Conservation (phyloP, 768 basidiomycete species). For the Suillus subluteus region DNA sequence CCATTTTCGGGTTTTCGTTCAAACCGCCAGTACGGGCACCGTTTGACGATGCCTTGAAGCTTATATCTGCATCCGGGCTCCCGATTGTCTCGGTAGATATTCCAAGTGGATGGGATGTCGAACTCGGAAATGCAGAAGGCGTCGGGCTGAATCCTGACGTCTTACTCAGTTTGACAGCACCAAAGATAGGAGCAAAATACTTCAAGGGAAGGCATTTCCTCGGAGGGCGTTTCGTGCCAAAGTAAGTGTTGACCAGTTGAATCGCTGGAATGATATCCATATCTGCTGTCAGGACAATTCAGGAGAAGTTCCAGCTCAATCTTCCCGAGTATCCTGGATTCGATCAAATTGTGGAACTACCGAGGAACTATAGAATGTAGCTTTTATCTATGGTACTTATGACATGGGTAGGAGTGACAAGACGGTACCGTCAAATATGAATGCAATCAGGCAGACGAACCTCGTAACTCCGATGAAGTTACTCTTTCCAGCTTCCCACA, state of each 20-base stretch:
- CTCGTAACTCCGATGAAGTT: neutral
- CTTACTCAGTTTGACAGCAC: conserved; percentile 90
- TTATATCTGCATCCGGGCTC: conserved; percentile 62
- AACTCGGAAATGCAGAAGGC: conserved; percentile 63
- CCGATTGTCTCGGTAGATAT: conserved; percentile 96
- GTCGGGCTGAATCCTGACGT: conserved; percentile 74
- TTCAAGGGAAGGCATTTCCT: conserved; percentile 90
- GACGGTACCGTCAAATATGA: neutral
- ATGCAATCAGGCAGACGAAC: neutral
- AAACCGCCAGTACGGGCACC: conserved; percentile 86
- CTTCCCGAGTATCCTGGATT: conserved; percentile 80
- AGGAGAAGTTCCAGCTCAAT: conserved; percentile 76
- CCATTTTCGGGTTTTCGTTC: conserved; percentile 99
- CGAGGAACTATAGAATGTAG: conserved; percentile 11
- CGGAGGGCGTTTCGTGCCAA: conserved; percentile 91
- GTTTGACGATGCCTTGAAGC: conserved; percentile 75
- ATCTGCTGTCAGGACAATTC: conserved; percentile 55
- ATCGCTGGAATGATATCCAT: neutral
- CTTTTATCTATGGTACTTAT: neutral
- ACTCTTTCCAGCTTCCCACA: neutral
- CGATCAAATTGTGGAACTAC: conserved; percentile 85
- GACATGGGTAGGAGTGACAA: neutral
- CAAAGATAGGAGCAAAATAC: conserved; percentile 80
- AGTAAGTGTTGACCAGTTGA: conserved; percentile 50
- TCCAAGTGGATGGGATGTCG: conserved; percentile 96